Evolutionary conservation across 805 yeast species (phyloP).

Genomic region (Cephaloascus fragrans): DNA sequence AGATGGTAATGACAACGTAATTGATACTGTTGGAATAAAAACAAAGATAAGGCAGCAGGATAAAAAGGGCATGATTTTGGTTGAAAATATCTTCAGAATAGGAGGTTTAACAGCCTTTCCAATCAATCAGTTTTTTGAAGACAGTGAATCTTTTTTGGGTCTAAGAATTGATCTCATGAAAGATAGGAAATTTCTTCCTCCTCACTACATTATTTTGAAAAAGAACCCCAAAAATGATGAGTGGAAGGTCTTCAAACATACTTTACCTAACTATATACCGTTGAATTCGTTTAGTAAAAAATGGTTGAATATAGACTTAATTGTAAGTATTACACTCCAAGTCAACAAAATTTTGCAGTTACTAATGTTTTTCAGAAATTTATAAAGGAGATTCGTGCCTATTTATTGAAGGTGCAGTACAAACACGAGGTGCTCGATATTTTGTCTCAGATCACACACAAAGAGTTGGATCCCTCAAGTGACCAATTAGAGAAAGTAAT

Average conservation of each 20-base stretch:
- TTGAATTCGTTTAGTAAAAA: slow-evolving; percentile 10
- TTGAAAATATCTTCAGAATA: slow-evolving; percentile 38
- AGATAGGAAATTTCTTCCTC: slow-evolving; percentile 18
- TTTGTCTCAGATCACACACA: neutral
- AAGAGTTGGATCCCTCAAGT: neutral
- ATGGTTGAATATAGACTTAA: slow-evolving; percentile 13
- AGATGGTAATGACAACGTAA: slow-evolving; percentile 2
- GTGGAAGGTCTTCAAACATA: slow-evolving; percentile 22
- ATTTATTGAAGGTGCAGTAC: neutral
- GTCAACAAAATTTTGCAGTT: no score
- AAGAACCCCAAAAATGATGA: slow-evolving; percentile 11
- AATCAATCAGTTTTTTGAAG: slow-evolving; percentile 24
- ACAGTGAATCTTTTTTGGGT: slow-evolving; percentile 27
- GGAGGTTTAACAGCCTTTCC: slow-evolving; percentile 45
- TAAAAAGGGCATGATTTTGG: slow-evolving; percentile 20
- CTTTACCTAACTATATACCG: slow-evolving; percentile 20
- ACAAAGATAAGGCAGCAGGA: slow-evolving; percentile 7
- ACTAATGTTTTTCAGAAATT: neutral
- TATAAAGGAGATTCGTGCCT: neutral
- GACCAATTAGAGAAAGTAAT: neutral
- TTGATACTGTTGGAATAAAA: slow-evolving; percentile 1
- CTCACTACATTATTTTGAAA: slow-evolving; percentile 39
- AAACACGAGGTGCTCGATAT: neutral
- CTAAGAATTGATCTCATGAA: slow-evolving; percentile 38
- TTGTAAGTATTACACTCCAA: neutral